phyloP scores from a whole-genome alignment of 495 filamentous ascomycete species.

The Geopyxis carbonaria region DNA sequence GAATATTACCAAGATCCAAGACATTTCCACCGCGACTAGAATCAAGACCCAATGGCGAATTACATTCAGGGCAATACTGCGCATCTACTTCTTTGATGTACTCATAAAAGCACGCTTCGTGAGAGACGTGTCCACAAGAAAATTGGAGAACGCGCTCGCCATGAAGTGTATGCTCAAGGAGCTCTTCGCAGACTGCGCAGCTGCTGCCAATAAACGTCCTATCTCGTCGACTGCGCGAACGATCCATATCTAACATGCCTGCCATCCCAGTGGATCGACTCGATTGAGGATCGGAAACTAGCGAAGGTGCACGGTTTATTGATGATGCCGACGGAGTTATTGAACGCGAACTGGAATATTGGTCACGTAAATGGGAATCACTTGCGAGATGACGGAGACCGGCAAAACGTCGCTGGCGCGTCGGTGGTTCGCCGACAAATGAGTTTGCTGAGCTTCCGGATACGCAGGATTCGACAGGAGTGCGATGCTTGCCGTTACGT shows the following conservation, averaged over 20 bases:
- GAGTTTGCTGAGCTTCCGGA: constrained; percentile 21
- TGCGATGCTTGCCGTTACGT: constrained; percentile 24
- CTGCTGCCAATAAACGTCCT: constrained; percentile 88
- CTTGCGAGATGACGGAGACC: constrained; percentile 23
- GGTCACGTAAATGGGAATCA: constrained; percentile 21
- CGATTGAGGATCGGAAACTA: constrained; percentile 19
- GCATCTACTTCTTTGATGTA: constrained; percentile 91
- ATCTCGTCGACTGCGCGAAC: constrained; percentile 66
- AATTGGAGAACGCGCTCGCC: constrained; percentile 93
- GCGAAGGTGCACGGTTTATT: constrained; percentile 14
- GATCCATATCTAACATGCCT: constrained; percentile 59
- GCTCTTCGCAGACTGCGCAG: constrained; percentile 95
- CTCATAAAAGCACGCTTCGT: constrained; percentile 98
- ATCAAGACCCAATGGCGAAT: constrained; percentile 81
- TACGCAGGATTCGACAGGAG: constrained; percentile 23
- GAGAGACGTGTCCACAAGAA: constrained; percentile 86
- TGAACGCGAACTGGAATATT: constrained; percentile 15
- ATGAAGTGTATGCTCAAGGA: constrained; percentile 85
- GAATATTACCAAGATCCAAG: constrained; percentile 65
- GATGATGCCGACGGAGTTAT: constrained; percentile 18
- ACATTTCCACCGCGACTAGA: constrained; percentile 92
- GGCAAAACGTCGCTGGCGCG: constrained; percentile 19
- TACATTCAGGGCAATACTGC: constrained; percentile 87
- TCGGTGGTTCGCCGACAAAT: constrained; percentile 22
- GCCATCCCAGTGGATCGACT: constrained; percentile 38